Base-by-base conservation (phyloP, 1,284 basidiomycete genomes). In the Rhizoctonia solani region DNA sequence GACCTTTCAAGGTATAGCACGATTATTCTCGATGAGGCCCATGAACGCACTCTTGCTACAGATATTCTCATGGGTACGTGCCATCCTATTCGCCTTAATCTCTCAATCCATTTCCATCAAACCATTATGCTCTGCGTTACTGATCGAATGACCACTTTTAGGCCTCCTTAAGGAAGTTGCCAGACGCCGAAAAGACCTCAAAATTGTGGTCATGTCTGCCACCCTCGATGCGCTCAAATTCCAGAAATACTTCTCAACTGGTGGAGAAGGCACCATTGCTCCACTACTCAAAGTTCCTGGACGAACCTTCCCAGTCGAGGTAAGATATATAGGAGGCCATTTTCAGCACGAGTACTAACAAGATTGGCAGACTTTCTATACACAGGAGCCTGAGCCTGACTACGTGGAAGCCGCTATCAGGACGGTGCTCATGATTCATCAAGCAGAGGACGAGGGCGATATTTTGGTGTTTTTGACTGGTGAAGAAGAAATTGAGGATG, bases 121-220 rank as follows among this genome's bases (percentile, higher is more conserved):
- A n/a, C n/a, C n/a, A n/a, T 41, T 16, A 4, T 41, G 8, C 9
- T n/a, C 4, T 29, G 19, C 41, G 4, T 41, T 25, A 52, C 54
- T 53, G 13, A 54, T 47, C 11, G 21, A 42, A n/a, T 3, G n/a
- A 13, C 25, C 19, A 37, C 87, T 98, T 56, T 97, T 98, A 92
- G 95, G 95, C 71, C 82, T 98, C 14, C 79, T 89, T 25, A 87
- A 91, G 75, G 74, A 81, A 70, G 86, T 99, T 16, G 90, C 90
- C 1, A 88, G 87, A 74, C 85, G 86, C 69, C 87, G 97, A 46
- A 73, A 85, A 0, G 96, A 98, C 75, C 87, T 99, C 72, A 99
- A 98, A 80, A 89, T 99, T 74, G 95, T 99, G 69, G 83, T 99
- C 82, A 99, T 99, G 97, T 95, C 92, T 47, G 97, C 97, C 37